Conservation (phyloP, 2,329 filamentous ascomycete species). For the Fusarium siculi region DNA sequence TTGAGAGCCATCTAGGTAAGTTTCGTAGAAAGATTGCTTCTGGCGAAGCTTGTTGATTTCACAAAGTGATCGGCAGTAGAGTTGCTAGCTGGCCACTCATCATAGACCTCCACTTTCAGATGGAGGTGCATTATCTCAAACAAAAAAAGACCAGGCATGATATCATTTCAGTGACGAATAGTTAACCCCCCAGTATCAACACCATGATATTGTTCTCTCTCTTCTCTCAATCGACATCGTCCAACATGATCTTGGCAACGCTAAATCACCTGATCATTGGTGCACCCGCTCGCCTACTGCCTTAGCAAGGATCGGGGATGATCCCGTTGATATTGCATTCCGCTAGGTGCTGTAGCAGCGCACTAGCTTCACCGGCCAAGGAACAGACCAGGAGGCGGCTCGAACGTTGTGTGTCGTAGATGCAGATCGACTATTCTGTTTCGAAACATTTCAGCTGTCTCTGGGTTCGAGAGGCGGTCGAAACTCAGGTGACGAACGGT, state of each 20-base stretch:
- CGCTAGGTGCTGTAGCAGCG: conserved; percentile 31
- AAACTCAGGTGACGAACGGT: not conserved
- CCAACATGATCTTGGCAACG: conserved; percentile 18
- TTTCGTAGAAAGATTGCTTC: not conserved
- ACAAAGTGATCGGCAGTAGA: not conserved
- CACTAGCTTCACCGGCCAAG: conserved; percentile 37
- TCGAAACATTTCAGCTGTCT: not conserved
- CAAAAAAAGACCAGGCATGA: not conserved
- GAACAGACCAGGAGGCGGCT: conserved; percentile 35
- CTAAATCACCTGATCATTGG: conserved; percentile 46
- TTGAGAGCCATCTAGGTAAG: not conserved
- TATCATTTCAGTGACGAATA: not conserved
- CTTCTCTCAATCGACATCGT: conserved; percentile 14
- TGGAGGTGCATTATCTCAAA: not conserved
- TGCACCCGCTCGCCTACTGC: conserved; percentile 35
- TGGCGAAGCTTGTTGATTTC: not conserved
- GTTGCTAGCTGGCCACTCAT: not conserved
- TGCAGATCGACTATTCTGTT: conserved; percentile 23
- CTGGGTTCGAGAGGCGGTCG: not conserved
- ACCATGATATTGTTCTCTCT: not conserved
- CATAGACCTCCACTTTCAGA: not conserved
- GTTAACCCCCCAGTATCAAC: not conserved
- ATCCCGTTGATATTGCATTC: conserved; percentile 41
- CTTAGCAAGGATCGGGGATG: conserved; percentile 41
- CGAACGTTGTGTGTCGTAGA: conserved; percentile 17